Base-by-base conservation (phyloP, 106 monocot genomes). In the Allium sativum region DNA sequence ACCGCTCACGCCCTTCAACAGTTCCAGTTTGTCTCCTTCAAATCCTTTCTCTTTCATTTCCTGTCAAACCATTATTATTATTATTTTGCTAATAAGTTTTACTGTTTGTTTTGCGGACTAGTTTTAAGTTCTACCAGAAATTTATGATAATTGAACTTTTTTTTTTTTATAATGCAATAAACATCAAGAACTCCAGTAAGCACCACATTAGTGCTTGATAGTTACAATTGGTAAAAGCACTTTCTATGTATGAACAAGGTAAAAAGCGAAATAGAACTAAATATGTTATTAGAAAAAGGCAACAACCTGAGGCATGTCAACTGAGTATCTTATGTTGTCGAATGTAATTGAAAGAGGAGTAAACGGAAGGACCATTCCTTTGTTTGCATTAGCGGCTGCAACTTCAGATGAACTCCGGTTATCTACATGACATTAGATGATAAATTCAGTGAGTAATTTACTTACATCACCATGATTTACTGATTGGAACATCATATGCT, bases 251-350 rank as follows among this genome's bases (percentile, higher is more conserved):
- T 5, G 5, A 31, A 31, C 31, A 31, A 31, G 31, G 31, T 31
- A 31, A 31, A 31, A 31, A 31, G 31, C 5, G 31, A 31, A 31
- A 31, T 31, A 31, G 31, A 31, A 31, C 31, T 31, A 5, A 50
- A 15, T 50, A 12, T 50, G n/a, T 50, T 1, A 50, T 50, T 15
- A 15, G 48, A 50, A 0, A n/a, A 12, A 50, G 48, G 15, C 3
- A 6, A n/a, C 54, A 73, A 81, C 68, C 55, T 68, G 56, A 5
- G 68, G 68, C 68, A 68, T 68, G 68, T 68, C 68, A 20, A 68
- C 68, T 15, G 68, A 68, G 46, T 68, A 68, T 68, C 55, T 68
- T 14, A 56, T 46, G 6, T 56, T 21, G 45, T 68, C 44, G 41
- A 68, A 68, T 12, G 68, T 68, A 57, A 68, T 68, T 45, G 68